phyloP scores from a whole-genome alignment of 2,329 filamentous ascomycete species.

The Coniochaeta ligniaria region DNA sequence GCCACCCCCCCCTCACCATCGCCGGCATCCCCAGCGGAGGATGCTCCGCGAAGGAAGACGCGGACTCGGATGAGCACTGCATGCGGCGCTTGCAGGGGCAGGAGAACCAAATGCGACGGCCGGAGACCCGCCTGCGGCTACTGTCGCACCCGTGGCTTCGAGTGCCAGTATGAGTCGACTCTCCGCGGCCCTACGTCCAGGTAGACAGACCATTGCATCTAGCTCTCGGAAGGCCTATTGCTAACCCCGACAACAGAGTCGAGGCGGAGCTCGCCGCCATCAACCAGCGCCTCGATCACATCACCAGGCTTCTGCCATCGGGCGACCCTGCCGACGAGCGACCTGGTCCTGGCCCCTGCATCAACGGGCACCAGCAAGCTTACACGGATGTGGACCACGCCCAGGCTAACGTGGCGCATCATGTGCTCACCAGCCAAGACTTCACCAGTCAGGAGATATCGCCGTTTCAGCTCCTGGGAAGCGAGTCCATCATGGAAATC shows the following conservation, averaged over 20 bases:
- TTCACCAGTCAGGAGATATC: slow-evolving; percentile 6
- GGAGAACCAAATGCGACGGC: slow-evolving; percentile 6
- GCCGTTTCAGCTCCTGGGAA: slow-evolving; percentile 3
- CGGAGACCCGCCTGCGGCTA: slow-evolving; percentile 4
- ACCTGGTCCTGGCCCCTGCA: too few relatives aligned
- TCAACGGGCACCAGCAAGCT: not conserved
- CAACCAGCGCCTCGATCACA: slow-evolving; percentile 6
- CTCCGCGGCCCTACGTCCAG: slow-evolving; percentile 5
- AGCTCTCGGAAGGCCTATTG: not conserved
- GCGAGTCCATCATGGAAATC: slow-evolving; percentile 4
- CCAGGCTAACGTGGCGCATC: too few relatives aligned
- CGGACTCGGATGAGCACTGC: slow-evolving; percentile 3
- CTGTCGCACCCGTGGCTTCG: slow-evolving; percentile 5
- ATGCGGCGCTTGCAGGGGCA: slow-evolving; percentile 5
- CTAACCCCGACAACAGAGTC: slow-evolving; percentile 4
- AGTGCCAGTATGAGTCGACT: slow-evolving; percentile 5
- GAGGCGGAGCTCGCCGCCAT: slow-evolving; percentile 6
- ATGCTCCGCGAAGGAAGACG: not conserved
- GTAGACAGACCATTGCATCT: not conserved
- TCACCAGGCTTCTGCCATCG: slow-evolving; percentile 3
- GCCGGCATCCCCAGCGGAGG: too few relatives aligned
- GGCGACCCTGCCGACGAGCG: too few relatives aligned
- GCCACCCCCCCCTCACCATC: too few relatives aligned
- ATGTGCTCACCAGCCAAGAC: not conserved
- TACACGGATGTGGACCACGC: not conserved